Conservation (phyloP, 148 eudicot species). For the Vaccinium myrtillus region DNA sequence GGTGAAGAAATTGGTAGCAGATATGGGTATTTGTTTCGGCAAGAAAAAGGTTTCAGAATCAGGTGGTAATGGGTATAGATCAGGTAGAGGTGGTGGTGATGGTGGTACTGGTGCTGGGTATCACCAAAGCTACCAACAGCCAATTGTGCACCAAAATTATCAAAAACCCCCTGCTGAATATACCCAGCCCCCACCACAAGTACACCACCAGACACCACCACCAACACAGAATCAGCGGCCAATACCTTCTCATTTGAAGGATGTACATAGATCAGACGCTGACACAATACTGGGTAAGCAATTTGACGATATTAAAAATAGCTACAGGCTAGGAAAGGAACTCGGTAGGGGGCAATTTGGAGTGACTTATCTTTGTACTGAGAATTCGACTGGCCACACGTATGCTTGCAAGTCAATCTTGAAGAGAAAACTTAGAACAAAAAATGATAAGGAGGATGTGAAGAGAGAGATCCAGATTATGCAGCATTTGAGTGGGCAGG, state of each 20-base stretch:
- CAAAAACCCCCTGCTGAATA: constrained; percentile 25
- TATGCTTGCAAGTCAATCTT: constrained; percentile 88
- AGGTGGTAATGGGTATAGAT: constrained; percentile 27
- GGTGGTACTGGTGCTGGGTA: constrained; percentile 12
- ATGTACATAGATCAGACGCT: constrained; percentile 17
- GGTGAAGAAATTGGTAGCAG: constrained; percentile 5
- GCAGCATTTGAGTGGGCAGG: constrained; percentile 93
- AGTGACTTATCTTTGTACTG: constrained; percentile 76
- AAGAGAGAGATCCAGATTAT: constrained; percentile 80
- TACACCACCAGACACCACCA: constrained; percentile 18
- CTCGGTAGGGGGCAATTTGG: constrained; percentile 92
- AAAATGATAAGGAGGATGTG: constrained; percentile 73
- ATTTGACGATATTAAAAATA: constrained; percentile 53
- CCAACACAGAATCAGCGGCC: constrained; percentile 23
- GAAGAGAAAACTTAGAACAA: constrained; percentile 70
- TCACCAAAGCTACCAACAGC: constrained; percentile 19
- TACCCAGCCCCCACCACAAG: constrained; percentile 20
- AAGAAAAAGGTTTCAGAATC: constrained; percentile 28
- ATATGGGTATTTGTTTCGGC: constrained; percentile 59
- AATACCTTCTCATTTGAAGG: constrained; percentile 19
- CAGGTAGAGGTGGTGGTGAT: constrained; percentile 22
- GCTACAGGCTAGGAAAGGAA: constrained; percentile 71
- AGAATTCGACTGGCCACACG: constrained; percentile 47
- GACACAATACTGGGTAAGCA: constrained; percentile 61
- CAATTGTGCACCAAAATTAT: constrained; percentile 8